Conservation (phyloP, 2,329 filamentous ascomycete genomes). For the Aspergillus melleus region DNA sequence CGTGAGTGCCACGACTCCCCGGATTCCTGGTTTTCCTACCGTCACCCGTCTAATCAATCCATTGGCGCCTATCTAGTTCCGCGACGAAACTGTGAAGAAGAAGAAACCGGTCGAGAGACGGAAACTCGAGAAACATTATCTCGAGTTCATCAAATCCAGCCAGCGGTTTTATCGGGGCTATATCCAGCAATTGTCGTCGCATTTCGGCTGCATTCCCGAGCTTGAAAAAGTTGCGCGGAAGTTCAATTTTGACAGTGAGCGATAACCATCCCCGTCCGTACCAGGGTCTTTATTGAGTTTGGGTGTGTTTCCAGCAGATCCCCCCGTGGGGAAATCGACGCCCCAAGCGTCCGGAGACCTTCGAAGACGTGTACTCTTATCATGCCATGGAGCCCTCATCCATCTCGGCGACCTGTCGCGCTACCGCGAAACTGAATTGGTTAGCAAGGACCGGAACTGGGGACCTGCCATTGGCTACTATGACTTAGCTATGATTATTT, state of each 20-base stretch:
- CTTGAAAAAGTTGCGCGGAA: slow-evolving; percentile 57
- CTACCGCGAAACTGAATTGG: slow-evolving; percentile 74
- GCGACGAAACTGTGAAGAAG: slow-evolving; percentile 51
- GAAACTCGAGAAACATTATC: slow-evolving; percentile 78
- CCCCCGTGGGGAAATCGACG: slow-evolving; percentile 45
- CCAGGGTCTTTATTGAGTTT: slow-evolving; percentile 7
- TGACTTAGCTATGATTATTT: slow-evolving; percentile 72
- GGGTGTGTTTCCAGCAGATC: slow-evolving; percentile 29
- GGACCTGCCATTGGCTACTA: slow-evolving; percentile 83
- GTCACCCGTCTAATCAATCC: slow-evolving; percentile 7
- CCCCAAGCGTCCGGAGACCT: slow-evolving; percentile 52
- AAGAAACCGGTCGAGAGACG: slow-evolving; percentile 64
- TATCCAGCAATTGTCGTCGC: slow-evolving; percentile 70
- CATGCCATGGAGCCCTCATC: slow-evolving; percentile 80
- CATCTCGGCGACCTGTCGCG: slow-evolving; percentile 87
- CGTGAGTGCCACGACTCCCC: slow-evolving; percentile 35
- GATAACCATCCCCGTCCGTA: slow-evolving; percentile 9
- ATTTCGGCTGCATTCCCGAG: slow-evolving; percentile 58
- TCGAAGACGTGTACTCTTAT: slow-evolving; percentile 63
- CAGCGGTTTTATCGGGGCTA: slow-evolving; percentile 87
- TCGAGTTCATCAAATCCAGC: slow-evolving; percentile 81
- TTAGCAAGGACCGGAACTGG: slow-evolving; percentile 72
- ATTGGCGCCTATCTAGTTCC: slow-evolving; percentile 41
- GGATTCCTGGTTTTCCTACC: not conserved
- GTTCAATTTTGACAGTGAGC: slow-evolving; percentile 50